These are phyloP conservation scores for Neonectria faginata DNA, from an alignment of 2,329 filamentous ascomycete genomes.

Conservation along the genomic window DNA sequence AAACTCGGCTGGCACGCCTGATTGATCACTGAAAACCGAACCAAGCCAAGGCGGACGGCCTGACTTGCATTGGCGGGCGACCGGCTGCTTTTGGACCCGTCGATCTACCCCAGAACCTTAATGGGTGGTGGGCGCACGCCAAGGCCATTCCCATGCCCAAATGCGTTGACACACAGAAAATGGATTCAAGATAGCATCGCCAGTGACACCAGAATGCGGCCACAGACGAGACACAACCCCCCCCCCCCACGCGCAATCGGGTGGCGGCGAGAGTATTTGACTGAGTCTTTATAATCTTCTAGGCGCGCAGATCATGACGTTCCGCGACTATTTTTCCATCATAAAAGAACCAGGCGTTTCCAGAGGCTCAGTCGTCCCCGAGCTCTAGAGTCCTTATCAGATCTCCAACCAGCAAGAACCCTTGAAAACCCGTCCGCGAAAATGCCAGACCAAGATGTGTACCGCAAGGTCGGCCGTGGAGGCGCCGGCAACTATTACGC, in stretches of 20 bases:
- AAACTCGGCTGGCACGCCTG: too few species aligned
- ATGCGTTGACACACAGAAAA: conserved; percentile 47
- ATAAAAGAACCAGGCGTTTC: conserved; percentile 14
- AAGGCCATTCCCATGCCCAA: conserved; percentile 42
- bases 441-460: conserved; percentile 55
- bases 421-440: background rate
- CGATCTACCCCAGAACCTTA: conserved; percentile 45
- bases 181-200: conserved; percentile 38
- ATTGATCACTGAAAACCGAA: background rate
- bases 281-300: conserved; percentile 17
- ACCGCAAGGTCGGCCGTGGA: conserved; percentile 68
- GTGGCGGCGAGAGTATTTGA: conserved; percentile 19
- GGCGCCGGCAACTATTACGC: conserved; percentile 73
- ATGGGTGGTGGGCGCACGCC: conserved; percentile 37
- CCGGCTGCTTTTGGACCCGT: conserved; percentile 15
- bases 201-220: conserved; percentile 23
- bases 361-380: background rate
- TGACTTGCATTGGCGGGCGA: conserved; percentile 23
- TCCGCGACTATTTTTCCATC: background rate
- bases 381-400: conserved; percentile 5
- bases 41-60: background rate
- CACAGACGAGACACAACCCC: conserved; percentile 25
- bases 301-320: conserved; percentile 11
- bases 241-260: conserved; percentile 24
- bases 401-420: conserved; percentile 8